Evolutionary conservation across 768 basidiomycete genomes (phyloP), one percentile per base, ranked within the genome.

Genomic region (Leucocoprinus sp.): DNA sequence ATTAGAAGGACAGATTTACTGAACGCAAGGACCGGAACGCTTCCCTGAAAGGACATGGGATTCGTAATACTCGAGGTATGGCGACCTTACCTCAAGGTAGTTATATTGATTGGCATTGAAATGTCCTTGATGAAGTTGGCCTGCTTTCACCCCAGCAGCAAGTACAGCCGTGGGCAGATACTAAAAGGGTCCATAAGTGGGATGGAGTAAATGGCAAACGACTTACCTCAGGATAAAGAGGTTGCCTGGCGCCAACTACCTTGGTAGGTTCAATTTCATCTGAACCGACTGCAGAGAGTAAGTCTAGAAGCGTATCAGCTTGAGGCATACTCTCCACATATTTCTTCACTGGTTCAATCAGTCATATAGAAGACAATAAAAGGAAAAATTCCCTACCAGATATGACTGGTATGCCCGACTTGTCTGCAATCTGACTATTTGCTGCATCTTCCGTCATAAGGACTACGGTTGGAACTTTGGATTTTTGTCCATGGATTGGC

Each of bases 101-200:
- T 99, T 98, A 64, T 93, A 99, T 52, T 82, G 82, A 54, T 89
- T 96, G 2, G 93, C 90, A 57, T 87, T 92, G 66, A 95, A 99
- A 59, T 93, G 83, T 0, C 96, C 96, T 65, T 97, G 91, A 56
- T 91, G 78, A 3, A 93, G 74, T 33, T 82, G 69, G 2, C 89
- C 90, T 3, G 78, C 75, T 60, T 93, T 93, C 46, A 97, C 72
- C 1, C 92, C 93, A 8, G 92, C 88, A 29, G 79, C 57, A 7
- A 97, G 63, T 0, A 76, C 79, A 0, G 81, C 71, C 7, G 75
- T 70, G 0, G 92, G 71, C 12, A 96, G 68, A 60, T 98, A 93
- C 91, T 98, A 19, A 8, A 35, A 12, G n/a, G 9, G 23, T 48
- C 12, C 41, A 21, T 42, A 4, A 38, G 7, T 9, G 15, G 21